A percentile compares a stretch with the other conserved stretches of the same genome.
Evolutionary conservation across 306 rosid species (phyloP).

Genomic region (Cicer yamashitae): DNA sequence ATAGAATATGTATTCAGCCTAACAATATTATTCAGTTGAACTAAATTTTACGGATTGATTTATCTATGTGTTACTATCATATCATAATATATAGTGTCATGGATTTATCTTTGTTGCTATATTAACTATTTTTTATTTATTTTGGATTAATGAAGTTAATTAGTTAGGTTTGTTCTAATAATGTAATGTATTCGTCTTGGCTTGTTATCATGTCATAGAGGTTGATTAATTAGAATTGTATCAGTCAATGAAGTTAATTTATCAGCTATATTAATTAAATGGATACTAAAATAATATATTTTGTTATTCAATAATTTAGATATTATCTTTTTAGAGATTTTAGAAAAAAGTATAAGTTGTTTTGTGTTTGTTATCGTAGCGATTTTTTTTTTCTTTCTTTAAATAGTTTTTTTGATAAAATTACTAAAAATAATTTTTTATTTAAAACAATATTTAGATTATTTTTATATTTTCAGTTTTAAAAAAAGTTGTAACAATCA

Average conservation of each 20-base stretch:
- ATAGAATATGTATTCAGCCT: too few relatives aligned
- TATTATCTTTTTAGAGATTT: too few relatives aligned
- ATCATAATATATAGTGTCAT: constrained; percentile 10
- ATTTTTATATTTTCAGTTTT: too few relatives aligned
- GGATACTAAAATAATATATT: neutral
- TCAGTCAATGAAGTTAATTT: constrained; percentile 5
- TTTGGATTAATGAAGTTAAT: constrained; percentile 14
- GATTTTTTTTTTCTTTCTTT: too few relatives aligned
- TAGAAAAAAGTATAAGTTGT: too few relatives aligned
- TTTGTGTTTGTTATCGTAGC: too few relatives aligned
- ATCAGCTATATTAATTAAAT: neutral
- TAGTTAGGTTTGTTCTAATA: neutral
- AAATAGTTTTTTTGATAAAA: too few relatives aligned
- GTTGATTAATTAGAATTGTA: neutral
- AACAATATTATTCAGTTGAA: too few relatives aligned
- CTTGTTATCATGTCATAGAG: constrained; percentile 7
- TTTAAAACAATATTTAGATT: too few relatives aligned
- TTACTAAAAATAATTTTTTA: too few relatives aligned
- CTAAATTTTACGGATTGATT: neutral
- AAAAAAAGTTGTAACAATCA: too few relatives aligned
- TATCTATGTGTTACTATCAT: constrained; percentile 23
- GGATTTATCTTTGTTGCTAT: constrained; percentile 39
- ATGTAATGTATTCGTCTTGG: constrained; percentile 41
- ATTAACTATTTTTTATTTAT: constrained; percentile 15
- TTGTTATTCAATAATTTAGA: too few relatives aligned